phyloP scores from a whole-genome alignment of 345 rosid species.

The Reutealis trisperma region DNA sequence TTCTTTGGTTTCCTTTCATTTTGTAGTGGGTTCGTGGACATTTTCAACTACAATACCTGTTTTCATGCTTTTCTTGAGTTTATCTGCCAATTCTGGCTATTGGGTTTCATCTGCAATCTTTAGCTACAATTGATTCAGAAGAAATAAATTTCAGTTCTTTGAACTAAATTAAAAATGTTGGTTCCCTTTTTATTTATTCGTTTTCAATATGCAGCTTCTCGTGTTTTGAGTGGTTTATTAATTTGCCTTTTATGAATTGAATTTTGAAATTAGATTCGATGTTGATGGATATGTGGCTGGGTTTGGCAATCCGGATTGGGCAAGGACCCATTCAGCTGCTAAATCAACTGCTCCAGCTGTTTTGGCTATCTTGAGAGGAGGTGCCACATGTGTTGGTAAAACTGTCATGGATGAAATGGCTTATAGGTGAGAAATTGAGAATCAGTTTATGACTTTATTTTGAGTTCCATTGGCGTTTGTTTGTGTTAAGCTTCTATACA shows the following conservation, averaged over 20 bases:
- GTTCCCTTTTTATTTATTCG: neutral
- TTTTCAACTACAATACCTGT: neutral
- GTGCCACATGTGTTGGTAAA: constrained; percentile 71
- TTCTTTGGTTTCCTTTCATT: neutral
- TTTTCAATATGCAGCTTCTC: neutral
- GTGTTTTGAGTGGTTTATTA: neutral
- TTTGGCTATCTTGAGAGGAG: constrained; percentile 57
- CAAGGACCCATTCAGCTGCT: constrained; percentile 70
- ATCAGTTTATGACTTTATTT: neutral
- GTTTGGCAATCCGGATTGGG: constrained; percentile 96
- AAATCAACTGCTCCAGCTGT: constrained; percentile 71
- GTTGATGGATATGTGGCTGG: constrained; percentile 79
- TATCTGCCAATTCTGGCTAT: neutral
- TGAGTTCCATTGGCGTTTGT: neutral
- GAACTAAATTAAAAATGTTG: too few species aligned
- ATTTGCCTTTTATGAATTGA: neutral
- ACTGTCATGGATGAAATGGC: constrained; percentile 98
- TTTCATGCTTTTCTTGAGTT: neutral
- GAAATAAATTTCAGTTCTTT: neutral
- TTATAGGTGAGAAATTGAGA: constrained; percentile 51
- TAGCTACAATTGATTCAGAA: neutral
- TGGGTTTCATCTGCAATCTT: constrained; percentile 12
- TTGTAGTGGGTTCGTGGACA: neutral
- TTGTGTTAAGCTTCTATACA: neutral
- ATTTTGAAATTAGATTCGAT: constrained; percentile 59